Percentiles rank a stretch among this genome's conserved stretches.
Evolutionary conservation across 1,139 yeast species (phyloP).

Genomic region (Hansenula anomala): DNA sequence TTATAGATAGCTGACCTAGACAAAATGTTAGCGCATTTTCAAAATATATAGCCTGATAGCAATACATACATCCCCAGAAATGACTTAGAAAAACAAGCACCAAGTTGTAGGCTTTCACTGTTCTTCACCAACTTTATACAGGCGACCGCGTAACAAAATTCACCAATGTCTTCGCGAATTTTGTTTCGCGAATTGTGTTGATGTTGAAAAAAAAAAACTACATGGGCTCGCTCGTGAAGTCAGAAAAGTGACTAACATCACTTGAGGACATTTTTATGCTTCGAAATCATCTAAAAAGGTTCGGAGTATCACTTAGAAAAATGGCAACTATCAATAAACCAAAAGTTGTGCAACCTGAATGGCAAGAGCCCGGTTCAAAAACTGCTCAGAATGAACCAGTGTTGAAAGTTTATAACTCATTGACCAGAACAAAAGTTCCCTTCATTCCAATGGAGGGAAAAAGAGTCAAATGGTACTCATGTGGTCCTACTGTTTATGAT

Average conservation of each 20-base stretch:
- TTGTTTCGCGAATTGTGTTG: too few relatives aligned
- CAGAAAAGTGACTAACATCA: neutral
- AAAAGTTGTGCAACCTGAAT: constrained; percentile 37
- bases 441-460: constrained; percentile 60
- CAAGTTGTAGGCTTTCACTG: too few relatives aligned
- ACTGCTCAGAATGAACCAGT: constrained; percentile 25
- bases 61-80: neutral
- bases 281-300: neutral
- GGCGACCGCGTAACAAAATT: too few relatives aligned
- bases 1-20: constrained; percentile 8
- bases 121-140: too few relatives aligned
- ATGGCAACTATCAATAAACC: constrained; percentile 20
- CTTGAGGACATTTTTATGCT: neutral
- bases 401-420: constrained; percentile 63
- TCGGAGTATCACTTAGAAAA: constrained; percentile 6
- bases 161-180: too few relatives aligned
- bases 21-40: constrained; percentile 2
- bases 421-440: constrained; percentile 75
- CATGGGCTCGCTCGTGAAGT: too few relatives aligned
- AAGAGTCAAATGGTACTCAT: constrained; percentile 88
- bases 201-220: neutral
- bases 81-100: too few relatives aligned
- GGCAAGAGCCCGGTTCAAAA: constrained; percentile 31
- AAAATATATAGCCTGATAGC: neutral
- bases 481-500: constrained; percentile 99